Percentiles rank a stretch among this genome's conserved stretches.
Evolutionary conservation across 2,329 filamentous ascomycete genomes (phyloP).

Genomic region (Endothia cerciana): DNA sequence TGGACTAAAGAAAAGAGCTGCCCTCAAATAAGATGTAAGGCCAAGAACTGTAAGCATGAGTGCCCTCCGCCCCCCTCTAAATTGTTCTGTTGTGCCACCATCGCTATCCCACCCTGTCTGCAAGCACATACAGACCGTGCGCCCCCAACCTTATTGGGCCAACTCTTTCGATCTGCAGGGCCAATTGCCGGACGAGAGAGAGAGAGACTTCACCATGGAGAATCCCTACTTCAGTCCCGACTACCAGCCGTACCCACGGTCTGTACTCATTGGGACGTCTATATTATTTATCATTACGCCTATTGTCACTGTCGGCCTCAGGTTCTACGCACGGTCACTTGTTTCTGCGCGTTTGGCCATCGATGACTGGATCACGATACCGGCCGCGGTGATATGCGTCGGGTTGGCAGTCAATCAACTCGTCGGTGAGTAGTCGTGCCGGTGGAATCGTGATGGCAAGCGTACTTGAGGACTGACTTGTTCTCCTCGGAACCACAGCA

Average conservation of each 20-base stretch:
- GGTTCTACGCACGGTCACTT: conserved; percentile 3
- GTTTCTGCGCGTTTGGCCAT: neutral
- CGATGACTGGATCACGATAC: conserved; percentile 15
- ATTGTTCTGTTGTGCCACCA: neutral
- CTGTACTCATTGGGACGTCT: conserved; percentile 7
- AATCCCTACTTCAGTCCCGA: neutral
- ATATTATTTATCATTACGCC: conserved; percentile 6
- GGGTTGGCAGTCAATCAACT: conserved; percentile 10
- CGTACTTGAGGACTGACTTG: neutral
- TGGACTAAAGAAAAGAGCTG: neutral
- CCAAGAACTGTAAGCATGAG: neutral
- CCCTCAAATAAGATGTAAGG: neutral
- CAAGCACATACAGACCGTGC: neutral
- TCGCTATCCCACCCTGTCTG: neutral
- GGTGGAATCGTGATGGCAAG: neutral
- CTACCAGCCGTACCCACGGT: conserved; percentile 6
- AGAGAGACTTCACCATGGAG: conserved; percentile 4
- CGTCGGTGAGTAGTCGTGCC: conserved; percentile 1
- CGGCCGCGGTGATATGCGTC: neutral
- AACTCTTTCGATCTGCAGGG: neutral
- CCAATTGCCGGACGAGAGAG: too few species aligned
- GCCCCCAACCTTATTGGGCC: neutral
- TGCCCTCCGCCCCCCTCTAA: neutral
- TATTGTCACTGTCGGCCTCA: neutral
- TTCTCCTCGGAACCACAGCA: neutral